Evolutionary conservation across 2,329 filamentous ascomycete species (phyloP).

Genomic region (Corynespora cassiicola): DNA sequence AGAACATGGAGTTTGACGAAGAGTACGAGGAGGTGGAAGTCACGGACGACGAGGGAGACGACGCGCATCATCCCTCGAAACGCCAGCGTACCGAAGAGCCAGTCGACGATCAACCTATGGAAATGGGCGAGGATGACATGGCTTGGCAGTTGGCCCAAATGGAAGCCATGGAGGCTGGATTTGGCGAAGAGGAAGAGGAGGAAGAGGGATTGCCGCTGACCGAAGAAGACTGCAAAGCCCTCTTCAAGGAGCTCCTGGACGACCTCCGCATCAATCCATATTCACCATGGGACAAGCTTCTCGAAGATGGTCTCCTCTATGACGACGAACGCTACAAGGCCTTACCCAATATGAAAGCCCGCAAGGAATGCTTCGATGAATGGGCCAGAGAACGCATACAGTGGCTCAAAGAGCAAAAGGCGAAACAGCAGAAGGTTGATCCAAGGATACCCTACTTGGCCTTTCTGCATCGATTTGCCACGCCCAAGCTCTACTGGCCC

Average conservation of each 20-base stretch:
- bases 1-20: conserved; percentile 63
- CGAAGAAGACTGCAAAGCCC: conserved; percentile 74
- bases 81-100: conserved; percentile 55
- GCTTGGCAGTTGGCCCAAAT: conserved; percentile 89
- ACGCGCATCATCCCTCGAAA: conserved; percentile 58
- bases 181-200: conserved; percentile 80
- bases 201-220: conserved; percentile 75
- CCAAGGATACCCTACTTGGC: conserved; percentile 82
- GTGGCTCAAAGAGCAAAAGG: conserved; percentile 73
- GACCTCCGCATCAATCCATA: conserved; percentile 86
- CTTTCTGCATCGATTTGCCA: conserved; percentile 82
- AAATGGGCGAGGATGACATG: conserved; percentile 94
- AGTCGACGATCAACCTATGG: conserved; percentile 61
- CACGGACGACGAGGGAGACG: conserved; percentile 62
- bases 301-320: conserved; percentile 81
- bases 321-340: conserved; percentile 88
- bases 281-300: conserved; percentile 86
- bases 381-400: conserved; percentile 84
- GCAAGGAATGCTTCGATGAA: conserved; percentile 81
- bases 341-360: conserved; percentile 78
- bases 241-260: conserved; percentile 87
- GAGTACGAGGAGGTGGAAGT: conserved; percentile 83
- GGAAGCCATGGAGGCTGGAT: conserved; percentile 79
- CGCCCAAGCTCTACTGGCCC: conserved; percentile 93
- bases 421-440: conserved; percentile 79